A percentile compares a stretch with the other conserved stretches of the same genome.
Conservation (phyloP, 2,329 filamentous ascomycete genomes). For the Ophiostoma tasmaniense region DNA sequence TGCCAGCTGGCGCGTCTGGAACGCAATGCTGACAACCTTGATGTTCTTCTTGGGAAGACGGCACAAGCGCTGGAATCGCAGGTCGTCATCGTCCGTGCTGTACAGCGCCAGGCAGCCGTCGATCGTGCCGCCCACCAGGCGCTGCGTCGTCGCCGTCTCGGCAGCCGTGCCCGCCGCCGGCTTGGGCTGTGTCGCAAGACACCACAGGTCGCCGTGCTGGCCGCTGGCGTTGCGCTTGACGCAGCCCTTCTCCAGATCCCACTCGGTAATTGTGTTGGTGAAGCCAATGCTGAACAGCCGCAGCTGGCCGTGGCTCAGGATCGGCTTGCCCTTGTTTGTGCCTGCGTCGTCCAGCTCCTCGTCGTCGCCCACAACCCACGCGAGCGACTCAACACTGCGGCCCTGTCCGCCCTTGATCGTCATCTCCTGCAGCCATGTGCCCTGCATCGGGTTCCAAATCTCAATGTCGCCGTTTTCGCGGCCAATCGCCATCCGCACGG, state of each 20-base stretch:
- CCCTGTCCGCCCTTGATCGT: conserved; percentile 76
- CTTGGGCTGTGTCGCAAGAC: conserved; percentile 76
- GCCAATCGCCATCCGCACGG: conserved; percentile 74
- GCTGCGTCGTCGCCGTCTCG: conserved; percentile 32
- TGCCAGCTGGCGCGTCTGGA: conserved; percentile 73
- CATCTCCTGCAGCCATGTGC: conserved; percentile 82
- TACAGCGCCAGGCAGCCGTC: conserved; percentile 85
- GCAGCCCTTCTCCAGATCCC: conserved; percentile 74
- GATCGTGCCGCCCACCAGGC: conserved; percentile 77
- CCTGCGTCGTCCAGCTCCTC: conserved; percentile 56
- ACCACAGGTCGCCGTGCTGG: conserved; percentile 96
- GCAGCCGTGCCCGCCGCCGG: conserved; percentile 25
- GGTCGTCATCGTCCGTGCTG: conserved; percentile 73
- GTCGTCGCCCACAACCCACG: conserved; percentile 82
- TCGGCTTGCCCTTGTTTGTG: conserved; percentile 38
- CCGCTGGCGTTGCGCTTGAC: conserved; percentile 78
- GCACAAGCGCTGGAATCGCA: conserved; percentile 70
- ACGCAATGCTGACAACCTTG: conserved; percentile 83
- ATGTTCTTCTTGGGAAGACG: conserved; percentile 63
- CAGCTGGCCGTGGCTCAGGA: conserved; percentile 57
- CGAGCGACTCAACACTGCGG: conserved; percentile 79
- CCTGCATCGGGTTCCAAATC: conserved; percentile 85
- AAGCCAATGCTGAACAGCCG: conserved; percentile 95
- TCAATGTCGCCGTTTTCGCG: conserved; percentile 94
- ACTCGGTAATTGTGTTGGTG: conserved; percentile 86